A percentile compares a stretch with the other conserved stretches of the same genome.
Evolutionary conservation across 2,329 filamentous ascomycete genomes (phyloP).

Genomic region (Microcera coccophila): DNA sequence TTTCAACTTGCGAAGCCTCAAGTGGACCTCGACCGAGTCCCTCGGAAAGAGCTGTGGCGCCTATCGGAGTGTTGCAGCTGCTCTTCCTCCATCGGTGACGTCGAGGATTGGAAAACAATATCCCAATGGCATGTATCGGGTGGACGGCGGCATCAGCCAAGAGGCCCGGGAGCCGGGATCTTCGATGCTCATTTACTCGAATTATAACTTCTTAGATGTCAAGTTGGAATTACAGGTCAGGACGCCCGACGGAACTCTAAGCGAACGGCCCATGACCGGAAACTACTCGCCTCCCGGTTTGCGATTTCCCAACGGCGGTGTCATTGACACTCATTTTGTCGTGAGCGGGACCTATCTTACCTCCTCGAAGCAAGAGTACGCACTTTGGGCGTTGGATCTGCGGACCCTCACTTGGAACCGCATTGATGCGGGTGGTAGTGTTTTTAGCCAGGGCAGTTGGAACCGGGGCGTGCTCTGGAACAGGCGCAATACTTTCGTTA

Average conservation of each 20-base stretch:
- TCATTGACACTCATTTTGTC: constrained; percentile 94
- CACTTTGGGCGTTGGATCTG: constrained; percentile 89
- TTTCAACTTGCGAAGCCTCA: constrained; percentile 90
- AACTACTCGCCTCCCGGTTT: constrained; percentile 85
- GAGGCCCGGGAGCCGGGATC: constrained; percentile 56
- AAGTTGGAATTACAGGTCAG: constrained; percentile 92
- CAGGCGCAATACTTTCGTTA: constrained; percentile 89
- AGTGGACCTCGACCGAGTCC: constrained; percentile 87
- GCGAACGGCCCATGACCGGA: constrained; percentile 85
- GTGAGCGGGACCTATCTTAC: constrained; percentile 97
- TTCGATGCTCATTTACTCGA: constrained; percentile 95
- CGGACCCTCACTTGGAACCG: constrained; percentile 87
- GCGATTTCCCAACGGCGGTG: constrained; percentile 90
- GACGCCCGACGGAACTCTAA: constrained; percentile 74
- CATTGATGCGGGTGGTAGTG: constrained; percentile 89
- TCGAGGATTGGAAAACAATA: constrained; percentile 63
- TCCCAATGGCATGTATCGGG: constrained; percentile 36
- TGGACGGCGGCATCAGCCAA: constrained; percentile 43
- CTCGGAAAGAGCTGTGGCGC: constrained; percentile 92
- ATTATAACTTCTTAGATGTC: constrained; percentile 97
- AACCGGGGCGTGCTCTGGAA: constrained; percentile 94
- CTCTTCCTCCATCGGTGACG: constrained; percentile 64
- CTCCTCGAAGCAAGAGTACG: constrained; percentile 97
- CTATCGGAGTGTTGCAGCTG: constrained; percentile 91
- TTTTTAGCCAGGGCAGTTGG: constrained; percentile 97